Percentiles rank a stretch among this genome's conserved stretches.
These are phyloP conservation scores for Myxozyma neglecta DNA, from an alignment of 805 yeast genomes.

Conservation along the genomic window DNA sequence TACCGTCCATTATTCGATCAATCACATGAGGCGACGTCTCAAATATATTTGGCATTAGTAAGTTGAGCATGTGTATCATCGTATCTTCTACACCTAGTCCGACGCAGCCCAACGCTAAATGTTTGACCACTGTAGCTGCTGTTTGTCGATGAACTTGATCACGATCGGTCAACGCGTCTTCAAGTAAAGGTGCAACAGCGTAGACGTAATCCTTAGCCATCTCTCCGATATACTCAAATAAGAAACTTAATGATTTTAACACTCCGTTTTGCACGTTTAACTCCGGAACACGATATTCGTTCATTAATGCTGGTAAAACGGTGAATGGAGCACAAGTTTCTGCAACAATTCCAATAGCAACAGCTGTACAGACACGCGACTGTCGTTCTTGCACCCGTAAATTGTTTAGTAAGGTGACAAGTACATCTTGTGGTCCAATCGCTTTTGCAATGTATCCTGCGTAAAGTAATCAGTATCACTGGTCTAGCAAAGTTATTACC, in stretches of 20 bases:
- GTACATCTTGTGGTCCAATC: constrained; percentile 93
- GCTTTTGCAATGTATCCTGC: constrained; percentile 71
- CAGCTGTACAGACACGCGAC: constrained; percentile 93
- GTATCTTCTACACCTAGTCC: constrained; percentile 80
- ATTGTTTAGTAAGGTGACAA: constrained; percentile 79
- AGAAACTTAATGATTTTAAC: constrained; percentile 80
- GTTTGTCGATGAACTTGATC: constrained; percentile 95
- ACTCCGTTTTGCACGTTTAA: constrained; percentile 94
- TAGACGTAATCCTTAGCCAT: constrained; percentile 78
- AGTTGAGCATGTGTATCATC: constrained; percentile 76
- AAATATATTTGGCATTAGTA: constrained; percentile 82
- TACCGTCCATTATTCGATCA: constrained; percentile 71
- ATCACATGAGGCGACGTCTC: constrained; percentile 97
- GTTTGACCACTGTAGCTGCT: constrained; percentile 82
- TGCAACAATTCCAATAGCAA: constrained; percentile 95
- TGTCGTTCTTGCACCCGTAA: constrained; percentile 93
- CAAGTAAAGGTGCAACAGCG: constrained; percentile 73
- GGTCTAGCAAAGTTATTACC: neutral
- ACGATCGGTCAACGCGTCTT: constrained; percentile 86
- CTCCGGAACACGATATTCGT: constrained; percentile 90
- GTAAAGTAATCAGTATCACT: neutral
- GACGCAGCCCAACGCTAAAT: constrained; percentile 73
- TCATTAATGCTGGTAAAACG: constrained; percentile 90
- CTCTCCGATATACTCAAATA: constrained; percentile 88
- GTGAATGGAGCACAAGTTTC: constrained; percentile 91